Percentiles rank a stretch among this genome's conserved stretches.
These are phyloP conservation scores for Prunus campanulata DNA, from an alignment of 306 rosid species.

Conservation along the genomic window DNA sequence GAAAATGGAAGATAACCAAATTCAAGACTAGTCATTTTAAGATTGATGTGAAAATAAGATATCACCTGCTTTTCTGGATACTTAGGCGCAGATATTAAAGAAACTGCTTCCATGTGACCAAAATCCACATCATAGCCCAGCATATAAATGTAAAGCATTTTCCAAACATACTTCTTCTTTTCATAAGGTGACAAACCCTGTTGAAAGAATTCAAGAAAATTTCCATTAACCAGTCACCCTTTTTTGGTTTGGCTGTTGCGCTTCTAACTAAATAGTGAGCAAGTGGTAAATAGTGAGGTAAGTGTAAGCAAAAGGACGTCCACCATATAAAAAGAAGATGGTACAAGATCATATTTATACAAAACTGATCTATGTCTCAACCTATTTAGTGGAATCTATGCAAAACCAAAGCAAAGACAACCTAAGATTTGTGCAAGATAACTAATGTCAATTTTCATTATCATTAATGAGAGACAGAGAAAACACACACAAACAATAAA, in stretches of 20 bases:
- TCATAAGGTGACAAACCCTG: conserved; percentile 94
- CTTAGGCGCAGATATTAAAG: conserved; percentile 98
- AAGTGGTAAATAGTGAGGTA: neutral
- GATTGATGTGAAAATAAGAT: neutral
- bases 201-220: conserved; percentile 25
- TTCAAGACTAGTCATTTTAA: neutral
- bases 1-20: neutral
- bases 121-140: conserved; percentile 99
- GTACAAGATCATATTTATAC: neutral
- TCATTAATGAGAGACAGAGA: neutral
- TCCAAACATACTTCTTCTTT: conserved; percentile 99
- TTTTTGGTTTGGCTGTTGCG: neutral
- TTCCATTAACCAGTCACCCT: conserved; percentile 5
- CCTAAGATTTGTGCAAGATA: neutral
- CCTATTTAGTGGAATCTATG: neutral
- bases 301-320: neutral
- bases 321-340: neutral
- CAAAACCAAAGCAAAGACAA: neutral
- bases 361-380: neutral
- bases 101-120: conserved; percentile 99
- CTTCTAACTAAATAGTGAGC: neutral
- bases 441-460: neutral
- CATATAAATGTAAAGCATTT: conserved; percentile 96
- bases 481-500: neutral
- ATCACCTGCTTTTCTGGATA: conserved; percentile 98